Base-by-base conservation (phyloP, 805 yeast species). In the Hanseniaspora occidentalis region DNA sequence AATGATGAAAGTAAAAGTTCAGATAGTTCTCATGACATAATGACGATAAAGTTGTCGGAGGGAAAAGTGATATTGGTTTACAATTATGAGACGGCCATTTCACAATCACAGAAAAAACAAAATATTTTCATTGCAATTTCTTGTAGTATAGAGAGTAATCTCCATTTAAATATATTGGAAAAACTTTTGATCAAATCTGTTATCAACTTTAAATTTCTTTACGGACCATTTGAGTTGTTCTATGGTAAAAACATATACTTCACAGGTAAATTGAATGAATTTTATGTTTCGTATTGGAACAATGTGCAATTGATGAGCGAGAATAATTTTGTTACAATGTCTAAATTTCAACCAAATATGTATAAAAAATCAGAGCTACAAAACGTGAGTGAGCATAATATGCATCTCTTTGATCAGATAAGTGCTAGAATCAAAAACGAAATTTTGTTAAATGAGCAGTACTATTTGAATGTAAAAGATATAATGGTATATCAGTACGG, bases 401-500 rank as follows among this genome's bases (percentile, higher is more conserved):
- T 50, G 10, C 9, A 10, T 14, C 16, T 13, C n/a, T 29, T 29
- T 4, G 17, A 29, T 14, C 33, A 29, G 17, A 10, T 29, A 10
- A 7, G 18, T 14, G 33, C 33, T 9, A 16, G 16, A 29, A 45
- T 57, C 7, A 49, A 48, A 25, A 51, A 50, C 40, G 50, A 50
- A 7, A 46, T 58, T 27, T 39, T 58, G 11, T 38, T 57, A 9
- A 51, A 52, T 23, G 47, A 56, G 14, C 54, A 54, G 24, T 53
- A 49, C 39, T 58, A 50, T 31, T 36, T 54, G 22, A 58, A 56
- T 3, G 37, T 58, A 1, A 50, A 53, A 40, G 62, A 58, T 37
- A 44, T 57, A 17, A 27, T 56, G 11, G 49, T 58, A 5, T 58
- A 58, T 26, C 57, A 58, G 39, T 41, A 57, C 11, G 61, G 61